Base-by-base conservation (phyloP, 768 basidiomycete genomes). In the Suillus americanus region DNA sequence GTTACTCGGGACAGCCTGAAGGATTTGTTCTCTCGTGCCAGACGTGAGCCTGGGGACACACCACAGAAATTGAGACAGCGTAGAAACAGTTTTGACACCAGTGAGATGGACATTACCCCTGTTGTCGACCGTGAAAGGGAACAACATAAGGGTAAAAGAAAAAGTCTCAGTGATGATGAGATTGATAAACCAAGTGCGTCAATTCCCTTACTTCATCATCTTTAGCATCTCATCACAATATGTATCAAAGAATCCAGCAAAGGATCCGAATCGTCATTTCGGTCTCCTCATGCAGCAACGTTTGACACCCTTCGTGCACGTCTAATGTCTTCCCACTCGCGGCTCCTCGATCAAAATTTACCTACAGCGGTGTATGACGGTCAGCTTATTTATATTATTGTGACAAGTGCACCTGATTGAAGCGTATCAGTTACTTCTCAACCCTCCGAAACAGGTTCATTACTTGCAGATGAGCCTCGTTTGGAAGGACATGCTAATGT, bases 121-220 rank as follows among this genome's bases (percentile, higher is more conserved):
- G 71, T 79, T 2, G 73, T 81, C 46, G 70, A 77, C 48, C 77
- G 79, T 69, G 80, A 82, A 63, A 75, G 79, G 64, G 73, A 75
- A 28, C 78, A 74, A 62, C 78, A 75, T 65, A 87, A 82, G 73
- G 81, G 79, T 12, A 85, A 87, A 65, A 80, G 85, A 43, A 81
- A 78, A 68, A 90, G 87, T 70, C 65, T 87, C 67, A 90, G 88
- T 69, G 90, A 91, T 67, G 89, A 91, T 70, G 90, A 90, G 70
- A 73, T 77, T 3, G 89, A 88, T 41, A 81, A 81, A 66, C 70
- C 80, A 62, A 80, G 89, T 90, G 74, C 70, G 87, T 69, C 23
- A 1, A 53, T 61, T 25, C 45, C 40, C 23, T 57, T 63, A 40
- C 71, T 53, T 65, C 61, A 62, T 62, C 35, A 50, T 62, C 45